Evolutionary conservation across 352 stramenopile species (phyloP), one percentile per base, ranked within the genome.

Genomic region (Phytophthora vignae): DNA sequence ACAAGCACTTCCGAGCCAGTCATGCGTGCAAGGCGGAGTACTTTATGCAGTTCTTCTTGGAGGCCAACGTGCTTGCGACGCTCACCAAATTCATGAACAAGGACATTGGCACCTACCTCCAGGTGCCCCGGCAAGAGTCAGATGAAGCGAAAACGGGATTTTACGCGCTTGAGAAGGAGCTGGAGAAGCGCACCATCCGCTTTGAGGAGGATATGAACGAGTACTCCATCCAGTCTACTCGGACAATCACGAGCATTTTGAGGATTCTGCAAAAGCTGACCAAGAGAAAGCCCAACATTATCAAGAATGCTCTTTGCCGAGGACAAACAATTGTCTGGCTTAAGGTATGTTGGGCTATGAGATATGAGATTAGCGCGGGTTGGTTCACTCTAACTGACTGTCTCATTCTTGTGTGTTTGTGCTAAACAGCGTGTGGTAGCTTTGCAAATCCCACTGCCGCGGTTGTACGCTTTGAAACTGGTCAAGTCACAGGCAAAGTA

Each of bases 81-180:
- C 33, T 93, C 40, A 95, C 86, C 59, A 95, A 95, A 65, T 95
- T 94, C 64, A 92, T 95, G 85, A 95, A 95, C 69, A 92, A 93
- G 66, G 88, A 95, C 76, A 74, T 93, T 62, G 73, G 75, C 12
- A 92, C 86, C 38, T 95, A 94, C 61, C 71, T 95, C 27, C 88
- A 95, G 61, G 85, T 93, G 46, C 79, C 83, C 19, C 77, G 83
- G 0, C 81, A 90, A 65, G 82, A 90, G 21, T 56, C 56, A 0
- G 81, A 91, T 36, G 82, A 92, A 31, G 25, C 52, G 0, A 85
- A 85, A 21, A 78, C 69, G 9, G 86, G 88, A 12, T 91, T 94
- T 19, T 81, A 83, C 54, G 73, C 74, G 12, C 79, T 92, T 21
- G 83, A 92, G 56, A 82, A 83, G 42, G 84, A 92, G 21, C 52